Percentiles rank a stretch among this genome's conserved stretches.
These are phyloP conservation scores for Nannizziopsis barbatae DNA, from an alignment of 2,329 filamentous ascomycete species.

Conservation along the genomic window DNA sequence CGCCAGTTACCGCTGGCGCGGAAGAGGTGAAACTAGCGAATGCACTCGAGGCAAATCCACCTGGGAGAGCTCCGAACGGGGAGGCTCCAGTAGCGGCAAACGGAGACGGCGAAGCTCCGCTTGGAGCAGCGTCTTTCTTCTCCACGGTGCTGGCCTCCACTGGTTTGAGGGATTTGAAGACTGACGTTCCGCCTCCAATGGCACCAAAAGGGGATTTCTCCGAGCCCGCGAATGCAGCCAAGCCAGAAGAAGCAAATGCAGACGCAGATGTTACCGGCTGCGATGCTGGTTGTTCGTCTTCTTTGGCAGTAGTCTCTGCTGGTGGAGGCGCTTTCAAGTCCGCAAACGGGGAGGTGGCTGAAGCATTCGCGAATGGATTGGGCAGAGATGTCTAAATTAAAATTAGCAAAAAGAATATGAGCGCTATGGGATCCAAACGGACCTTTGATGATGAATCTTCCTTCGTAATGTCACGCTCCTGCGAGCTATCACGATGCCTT, in stretches of 20 bases:
- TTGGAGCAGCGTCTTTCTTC: background rate
- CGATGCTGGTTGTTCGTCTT: conserved; percentile 15
- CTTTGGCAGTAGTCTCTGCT: conserved; percentile 14
- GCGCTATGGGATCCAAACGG: background rate
- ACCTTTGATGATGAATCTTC: conserved; percentile 19
- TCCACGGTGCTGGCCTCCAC: background rate
- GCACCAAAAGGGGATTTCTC: conserved; percentile 54
- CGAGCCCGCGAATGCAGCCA: conserved; percentile 54
- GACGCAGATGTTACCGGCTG: conserved; percentile 42
- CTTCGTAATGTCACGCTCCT: conserved; percentile 25
- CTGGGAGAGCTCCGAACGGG: conserved; percentile 29
- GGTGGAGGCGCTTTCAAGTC: conserved; percentile 25
- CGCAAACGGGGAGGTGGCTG: conserved; percentile 35
- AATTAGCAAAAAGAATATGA: background rate
- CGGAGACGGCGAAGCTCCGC: too few species aligned
- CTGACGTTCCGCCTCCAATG: conserved; percentile 36
- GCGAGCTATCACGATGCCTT: conserved; percentile 33
- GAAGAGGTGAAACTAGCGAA: conserved; percentile 41
- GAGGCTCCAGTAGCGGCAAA: conserved; percentile 19
- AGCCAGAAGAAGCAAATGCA: conserved; percentile 57
- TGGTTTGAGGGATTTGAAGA: conserved; percentile 25
- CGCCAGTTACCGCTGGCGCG: conserved; percentile 34
- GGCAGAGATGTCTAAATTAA: conserved; percentile 22
- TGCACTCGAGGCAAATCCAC: conserved; percentile 28
- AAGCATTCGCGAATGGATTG: conserved; percentile 36